Evolutionary conservation across 2,329 filamentous ascomycete species (phyloP).

Genomic region (Fusarium torulosum): DNA sequence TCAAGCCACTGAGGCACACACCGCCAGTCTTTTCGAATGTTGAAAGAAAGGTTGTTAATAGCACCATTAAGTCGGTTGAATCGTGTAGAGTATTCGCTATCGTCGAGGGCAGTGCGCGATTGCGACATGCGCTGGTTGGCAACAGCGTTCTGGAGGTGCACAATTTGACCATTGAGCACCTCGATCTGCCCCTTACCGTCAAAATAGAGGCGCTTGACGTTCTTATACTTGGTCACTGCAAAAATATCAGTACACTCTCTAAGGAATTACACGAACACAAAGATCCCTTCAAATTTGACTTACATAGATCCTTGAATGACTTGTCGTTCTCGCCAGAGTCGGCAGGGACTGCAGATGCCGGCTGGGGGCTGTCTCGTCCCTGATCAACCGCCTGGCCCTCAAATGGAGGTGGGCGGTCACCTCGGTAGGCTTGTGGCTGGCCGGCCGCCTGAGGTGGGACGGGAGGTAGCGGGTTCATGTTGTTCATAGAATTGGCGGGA

Average conservation of each 20-base stretch:
- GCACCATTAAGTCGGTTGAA: conserved; percentile 94
- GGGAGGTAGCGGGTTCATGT: conserved; percentile 60
- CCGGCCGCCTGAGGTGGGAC: conserved; percentile 50
- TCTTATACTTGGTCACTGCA: conserved; percentile 93
- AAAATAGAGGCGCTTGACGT: conserved; percentile 97
- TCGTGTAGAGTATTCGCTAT: conserved; percentile 90
- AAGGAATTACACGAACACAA: neutral
- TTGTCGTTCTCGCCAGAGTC: conserved; percentile 64
- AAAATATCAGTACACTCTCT: conserved; percentile 35
- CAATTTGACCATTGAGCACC: conserved; percentile 86
- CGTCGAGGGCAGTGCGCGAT: conserved; percentile 93
- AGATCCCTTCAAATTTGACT: conserved; percentile 43
- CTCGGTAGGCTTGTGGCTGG: conserved; percentile 56
- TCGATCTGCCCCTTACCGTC: conserved; percentile 95
- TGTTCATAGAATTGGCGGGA: conserved; percentile 61
- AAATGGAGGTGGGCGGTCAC: conserved; percentile 57
- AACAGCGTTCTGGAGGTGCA: conserved; percentile 96
- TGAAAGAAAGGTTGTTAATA: conserved; percentile 94
- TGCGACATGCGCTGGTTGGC: conserved; percentile 95
- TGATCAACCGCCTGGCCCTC: conserved; percentile 61
- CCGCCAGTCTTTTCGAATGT: conserved; percentile 95
- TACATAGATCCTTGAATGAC: conserved; percentile 69
- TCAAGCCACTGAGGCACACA: conserved; percentile 84
- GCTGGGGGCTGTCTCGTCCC: conserved; percentile 69
- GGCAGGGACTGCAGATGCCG: conserved; percentile 52